Conservation (phyloP, 352 stramenopile genomes). For the Globisporangium barbulae region DNA sequence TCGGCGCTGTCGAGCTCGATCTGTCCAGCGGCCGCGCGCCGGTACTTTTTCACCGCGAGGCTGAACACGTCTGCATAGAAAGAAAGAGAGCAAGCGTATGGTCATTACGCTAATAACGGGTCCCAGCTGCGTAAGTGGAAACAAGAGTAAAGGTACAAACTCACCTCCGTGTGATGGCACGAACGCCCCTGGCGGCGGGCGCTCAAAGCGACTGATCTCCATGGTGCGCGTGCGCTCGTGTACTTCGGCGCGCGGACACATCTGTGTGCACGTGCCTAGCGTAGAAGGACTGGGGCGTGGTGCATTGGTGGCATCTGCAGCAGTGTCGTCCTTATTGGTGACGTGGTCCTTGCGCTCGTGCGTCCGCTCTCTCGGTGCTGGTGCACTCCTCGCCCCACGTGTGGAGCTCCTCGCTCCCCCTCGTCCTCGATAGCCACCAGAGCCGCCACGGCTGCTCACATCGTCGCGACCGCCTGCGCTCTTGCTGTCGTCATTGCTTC, state of each 20-base stretch:
- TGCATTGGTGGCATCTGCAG: not conserved
- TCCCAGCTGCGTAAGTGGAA: not conserved
- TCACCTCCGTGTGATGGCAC: not conserved
- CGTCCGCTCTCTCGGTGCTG: not conserved
- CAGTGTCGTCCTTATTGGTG: no score
- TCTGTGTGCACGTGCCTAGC: conserved; percentile 23
- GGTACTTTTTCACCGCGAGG: conserved; percentile 48
- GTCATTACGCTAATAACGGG: not conserved
- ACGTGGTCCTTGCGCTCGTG: not conserved
- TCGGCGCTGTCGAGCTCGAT: conserved; percentile 18
- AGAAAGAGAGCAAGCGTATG: not conserved
- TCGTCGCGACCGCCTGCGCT: not conserved
- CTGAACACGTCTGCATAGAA: conserved; percentile 13
- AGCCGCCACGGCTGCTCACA: not conserved
- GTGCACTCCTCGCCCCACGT: not conserved
- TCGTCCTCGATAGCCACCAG: not conserved
- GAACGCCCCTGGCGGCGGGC: not conserved
- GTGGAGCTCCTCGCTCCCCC: not conserved
- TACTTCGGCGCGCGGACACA: conserved; percentile 34
- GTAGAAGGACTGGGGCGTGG: not conserved
- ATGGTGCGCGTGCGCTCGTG: conserved; percentile 26
- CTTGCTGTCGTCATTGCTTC: not conserved
- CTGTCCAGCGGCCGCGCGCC: conserved; percentile 44
- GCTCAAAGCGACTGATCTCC: conserved; percentile 55
- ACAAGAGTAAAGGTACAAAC: not conserved